Evolutionary conservation across 2,329 filamentous ascomycete species (phyloP).

Genomic region (Xenoacremonium recifei): DNA sequence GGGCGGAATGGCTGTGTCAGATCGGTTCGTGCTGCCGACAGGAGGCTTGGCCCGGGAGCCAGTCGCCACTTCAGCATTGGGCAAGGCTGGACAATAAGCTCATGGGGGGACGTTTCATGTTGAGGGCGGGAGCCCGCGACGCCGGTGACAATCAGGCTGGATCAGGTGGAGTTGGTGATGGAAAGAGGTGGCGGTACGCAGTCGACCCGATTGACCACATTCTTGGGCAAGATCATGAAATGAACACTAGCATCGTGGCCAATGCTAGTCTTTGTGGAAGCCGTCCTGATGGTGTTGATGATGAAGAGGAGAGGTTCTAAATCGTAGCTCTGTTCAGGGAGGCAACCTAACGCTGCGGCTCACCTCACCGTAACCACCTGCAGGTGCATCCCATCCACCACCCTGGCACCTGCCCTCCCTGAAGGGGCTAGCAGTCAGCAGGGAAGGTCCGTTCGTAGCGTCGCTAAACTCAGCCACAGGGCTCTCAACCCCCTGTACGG

Average conservation of each 20-base stretch:
- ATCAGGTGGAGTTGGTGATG: background rate
- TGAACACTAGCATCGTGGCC: no score
- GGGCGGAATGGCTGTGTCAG: slow-evolving; percentile 14
- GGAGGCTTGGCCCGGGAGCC: slow-evolving; percentile 2
- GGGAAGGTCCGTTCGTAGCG: no score
- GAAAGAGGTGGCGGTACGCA: background rate
- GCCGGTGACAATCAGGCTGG: background rate
- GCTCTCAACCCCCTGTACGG: background rate
- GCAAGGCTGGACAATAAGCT: background rate
- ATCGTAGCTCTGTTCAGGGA: no score
- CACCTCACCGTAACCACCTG: no score
- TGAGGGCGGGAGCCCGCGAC: slow-evolving; percentile 10
- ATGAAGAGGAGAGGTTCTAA: background rate
- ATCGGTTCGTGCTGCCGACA: slow-evolving; percentile 19
- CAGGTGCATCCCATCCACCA: no score
- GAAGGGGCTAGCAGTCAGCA: no score
- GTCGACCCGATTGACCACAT: no score
- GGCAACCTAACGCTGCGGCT: no score
- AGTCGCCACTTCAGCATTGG: background rate
- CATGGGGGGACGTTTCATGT: slow-evolving; percentile 23
- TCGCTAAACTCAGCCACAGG: no score
- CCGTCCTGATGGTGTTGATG: background rate
- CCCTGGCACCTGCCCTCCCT: no score
- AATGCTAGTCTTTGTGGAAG: background rate
- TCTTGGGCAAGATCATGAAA: no score